A percentile compares a stretch with the other conserved stretches of the same genome.
Evolutionary conservation across 2,329 filamentous ascomycete species (phyloP).

Genomic region (Corynespora cassiicola): DNA sequence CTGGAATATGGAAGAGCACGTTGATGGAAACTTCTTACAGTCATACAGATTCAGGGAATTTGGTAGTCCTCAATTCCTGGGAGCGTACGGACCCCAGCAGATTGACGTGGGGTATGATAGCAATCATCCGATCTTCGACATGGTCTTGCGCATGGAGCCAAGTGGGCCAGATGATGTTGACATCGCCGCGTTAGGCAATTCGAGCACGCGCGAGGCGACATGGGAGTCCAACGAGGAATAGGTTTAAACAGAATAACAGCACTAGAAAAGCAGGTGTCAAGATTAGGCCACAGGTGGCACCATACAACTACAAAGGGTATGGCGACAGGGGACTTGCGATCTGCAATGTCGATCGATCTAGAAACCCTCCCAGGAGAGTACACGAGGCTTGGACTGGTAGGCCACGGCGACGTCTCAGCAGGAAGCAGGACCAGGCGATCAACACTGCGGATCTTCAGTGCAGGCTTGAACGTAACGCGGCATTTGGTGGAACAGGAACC

Average conservation of each 20-base stretch:
- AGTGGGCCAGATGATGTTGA: slow-evolving; percentile 24
- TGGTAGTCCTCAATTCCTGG: too few species aligned
- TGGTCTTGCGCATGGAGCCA: slow-evolving; percentile 23
- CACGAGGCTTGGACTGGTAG: neutral
- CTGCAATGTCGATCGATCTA: too few species aligned
- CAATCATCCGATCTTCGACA: slow-evolving; percentile 31
- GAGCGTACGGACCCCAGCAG: slow-evolving; percentile 29
- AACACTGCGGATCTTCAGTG: slow-evolving; percentile 21
- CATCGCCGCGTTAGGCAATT: slow-evolving; percentile 29
- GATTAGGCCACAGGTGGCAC: slow-evolving; percentile 24
- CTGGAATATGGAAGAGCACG: too few species aligned
- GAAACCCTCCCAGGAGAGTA: neutral
- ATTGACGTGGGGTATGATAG: slow-evolving; percentile 29
- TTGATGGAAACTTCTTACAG: too few species aligned
- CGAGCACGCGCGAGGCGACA: slow-evolving; percentile 19
- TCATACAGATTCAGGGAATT: too few species aligned
- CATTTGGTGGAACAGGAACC: slow-evolving; percentile 31
- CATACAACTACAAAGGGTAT: slow-evolving; percentile 32
- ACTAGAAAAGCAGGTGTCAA: slow-evolving; percentile 25
- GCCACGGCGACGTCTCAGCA: neutral
- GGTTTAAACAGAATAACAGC: slow-evolving; percentile 23
- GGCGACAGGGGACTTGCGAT: slow-evolving; percentile 21
- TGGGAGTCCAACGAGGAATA: slow-evolving; percentile 34
- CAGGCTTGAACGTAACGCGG: slow-evolving; percentile 23
- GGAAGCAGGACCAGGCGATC: neutral